Evolutionary conservation across 371 early-diverging fungal species (phyloP).

Genomic region (Paramicrosporidium saccamoebae): DNA sequence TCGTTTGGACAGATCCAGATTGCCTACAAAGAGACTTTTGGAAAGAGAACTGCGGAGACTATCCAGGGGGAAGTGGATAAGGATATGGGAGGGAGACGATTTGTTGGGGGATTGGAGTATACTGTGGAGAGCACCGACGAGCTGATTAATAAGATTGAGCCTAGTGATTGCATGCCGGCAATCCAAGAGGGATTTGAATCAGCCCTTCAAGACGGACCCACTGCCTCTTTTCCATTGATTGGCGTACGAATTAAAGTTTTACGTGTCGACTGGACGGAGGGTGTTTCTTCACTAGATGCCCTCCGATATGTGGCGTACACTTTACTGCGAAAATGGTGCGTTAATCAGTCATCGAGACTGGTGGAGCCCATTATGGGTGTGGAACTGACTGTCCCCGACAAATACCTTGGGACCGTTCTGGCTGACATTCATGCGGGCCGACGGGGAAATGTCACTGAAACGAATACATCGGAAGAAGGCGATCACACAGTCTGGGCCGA

Average conservation of each 20-base stretch:
- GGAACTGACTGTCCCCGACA: constrained; percentile 21
- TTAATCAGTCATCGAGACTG: constrained; percentile 17
- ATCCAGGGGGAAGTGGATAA: constrained; percentile 27
- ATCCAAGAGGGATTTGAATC: constrained; percentile 25
- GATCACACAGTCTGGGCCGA: too few species aligned
- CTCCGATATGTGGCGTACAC: constrained; percentile 17
- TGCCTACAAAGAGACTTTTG: constrained; percentile 47
- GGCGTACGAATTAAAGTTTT: constrained; percentile 14
- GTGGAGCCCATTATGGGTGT: constrained; percentile 68
- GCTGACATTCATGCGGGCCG: constrained; percentile 41
- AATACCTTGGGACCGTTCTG: constrained; percentile 36
- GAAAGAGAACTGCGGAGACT: constrained; percentile 5
- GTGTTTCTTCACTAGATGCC: constrained; percentile 25
- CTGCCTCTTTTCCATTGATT: constrained; percentile 42
- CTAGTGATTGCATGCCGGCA: constrained; percentile 6
- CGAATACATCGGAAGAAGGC: too few species aligned
- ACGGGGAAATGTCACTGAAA: constrained; percentile 25
- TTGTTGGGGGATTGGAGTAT: constrained; percentile 11
- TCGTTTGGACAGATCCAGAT: constrained; percentile 55
- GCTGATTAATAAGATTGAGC: constrained; percentile 3
- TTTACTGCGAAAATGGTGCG: constrained; percentile 19
- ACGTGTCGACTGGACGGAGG: constrained; percentile 13
- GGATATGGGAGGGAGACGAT: constrained; percentile 18
- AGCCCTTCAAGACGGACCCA: constrained; percentile 35
- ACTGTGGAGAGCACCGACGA: constrained; percentile 4